Evolutionary conservation across 805 yeast genomes (phyloP), one percentile per base, ranked within the genome.

Genomic region (Limtongia smithiae): DNA sequence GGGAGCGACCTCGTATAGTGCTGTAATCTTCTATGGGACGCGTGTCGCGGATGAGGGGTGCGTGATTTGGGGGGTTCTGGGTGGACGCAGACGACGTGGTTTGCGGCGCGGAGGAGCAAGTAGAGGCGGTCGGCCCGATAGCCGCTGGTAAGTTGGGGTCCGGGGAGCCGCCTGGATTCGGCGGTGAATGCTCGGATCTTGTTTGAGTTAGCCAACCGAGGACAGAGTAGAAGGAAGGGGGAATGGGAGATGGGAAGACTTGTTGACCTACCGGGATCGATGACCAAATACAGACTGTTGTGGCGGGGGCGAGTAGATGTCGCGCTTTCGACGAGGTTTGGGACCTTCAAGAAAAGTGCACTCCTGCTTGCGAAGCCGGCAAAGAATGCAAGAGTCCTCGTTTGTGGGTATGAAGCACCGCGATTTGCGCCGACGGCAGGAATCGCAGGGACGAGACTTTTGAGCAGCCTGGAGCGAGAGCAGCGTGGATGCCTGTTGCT

Each of bases 381-480:
- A 68, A 94, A 89, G 58, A 76, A 78, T 45, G 75, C 58, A 43
- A 57, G 63, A 37, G 53, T 62, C 70, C 41, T 81, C 67, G 50
- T 79, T 80, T 1, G 86, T 83, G 1, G 77, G 72, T 58, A 81
- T 71, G 22, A 85, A 82, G 71, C 97, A 90, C 57, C 85, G 80
- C 20, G 84, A 83, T 62, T 85, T 86, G 41, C 90, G 73, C 50
- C 89, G 71, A 36, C 94, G 73, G 66, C 97, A 90, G 58, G 82
- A 87, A 62, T 86, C 95, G 63, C 96, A 89, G 0, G 94, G 91
- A 15, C 74, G 54, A 9, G 63, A 51, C 44, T 65, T 65, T 25
- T 37, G 42, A 8, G 38, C 37, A 12, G 48, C 47, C 41, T 53
- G 57, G 14, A 52, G 39, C 4, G 47, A 33, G 3, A 52, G 43